Evolutionary conservation across 495 filamentous ascomycete genomes (phyloP), one percentile per base, ranked within the genome.

Genomic region (Penicillium dipodomyicola): DNA sequence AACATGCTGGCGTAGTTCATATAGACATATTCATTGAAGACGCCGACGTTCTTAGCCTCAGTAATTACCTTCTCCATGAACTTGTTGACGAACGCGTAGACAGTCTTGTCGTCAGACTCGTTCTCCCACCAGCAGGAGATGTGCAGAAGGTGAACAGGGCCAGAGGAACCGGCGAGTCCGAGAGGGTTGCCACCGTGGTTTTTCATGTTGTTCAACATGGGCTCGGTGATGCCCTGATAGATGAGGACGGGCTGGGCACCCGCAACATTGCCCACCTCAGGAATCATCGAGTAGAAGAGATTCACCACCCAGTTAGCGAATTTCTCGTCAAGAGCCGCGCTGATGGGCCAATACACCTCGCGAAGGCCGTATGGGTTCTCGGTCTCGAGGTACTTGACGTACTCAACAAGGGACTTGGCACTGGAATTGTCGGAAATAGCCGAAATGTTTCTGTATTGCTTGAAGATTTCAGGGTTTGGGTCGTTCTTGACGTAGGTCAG

Each of bases 181-280:
- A 86, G 65, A 5, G 78, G 70, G 58, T 86, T 85, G 0, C 80
- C 81, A 4, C 22, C 22, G 27, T 65, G 66, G n/a, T 22, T 68
- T 72, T 60, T 56, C 56, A 76, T 77, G 27, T 75, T 67, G 9
- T 71, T 55, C 10, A 72, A 72, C 22, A 74, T 72, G 4, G 65
- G 49, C 20, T 47, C 67, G 3, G 74, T 75, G 29, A 84, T 22
- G 4, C 72, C 77, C 53, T 84, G 82, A 61, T 80, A 75, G 30
- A 80, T 58, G 19, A 77, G 64, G 1, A 78, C 75, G 0, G 78
- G 77, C 17, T 69, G 55, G 20, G 78, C 65, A 19, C 72, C 73
- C 11, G 65, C 42, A 2, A 74, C 60, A 25, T 70, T 60, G n/a
- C 64, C 67, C 11, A 81, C 62, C 30, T 67, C 61, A 2, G 67